Evolutionary conservation across 2,329 filamentous ascomycete genomes (phyloP).

Genomic region (Beauveria varroae): DNA sequence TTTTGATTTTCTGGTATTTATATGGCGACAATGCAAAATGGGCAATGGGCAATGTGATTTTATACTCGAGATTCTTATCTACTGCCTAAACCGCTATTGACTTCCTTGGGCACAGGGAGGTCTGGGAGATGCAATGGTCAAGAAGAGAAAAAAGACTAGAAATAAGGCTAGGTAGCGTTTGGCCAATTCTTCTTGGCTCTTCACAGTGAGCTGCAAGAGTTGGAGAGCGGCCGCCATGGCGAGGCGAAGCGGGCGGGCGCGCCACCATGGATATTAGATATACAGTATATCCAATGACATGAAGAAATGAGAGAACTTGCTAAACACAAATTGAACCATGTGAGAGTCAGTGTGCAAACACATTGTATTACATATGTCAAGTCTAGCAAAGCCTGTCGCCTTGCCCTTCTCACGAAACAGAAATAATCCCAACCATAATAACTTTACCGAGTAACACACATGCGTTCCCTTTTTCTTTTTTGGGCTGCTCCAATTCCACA

Average conservation of each 20-base stretch:
- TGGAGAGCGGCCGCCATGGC: background rate
- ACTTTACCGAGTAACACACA: too few species aligned
- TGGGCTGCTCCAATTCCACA: background rate
- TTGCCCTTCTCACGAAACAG: background rate
- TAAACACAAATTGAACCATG: background rate
- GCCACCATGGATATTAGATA: background rate
- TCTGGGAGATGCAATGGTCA: background rate
- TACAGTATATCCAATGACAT: constrained; percentile 2
- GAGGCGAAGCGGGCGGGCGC: background rate
- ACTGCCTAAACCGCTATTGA: background rate
- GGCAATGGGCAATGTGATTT: constrained; percentile 5
- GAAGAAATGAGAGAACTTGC: background rate
- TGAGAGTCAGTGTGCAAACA: background rate
- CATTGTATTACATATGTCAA: background rate
- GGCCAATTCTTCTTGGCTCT: background rate
- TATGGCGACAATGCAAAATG: constrained; percentile 5
- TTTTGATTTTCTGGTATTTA: constrained; percentile 4
- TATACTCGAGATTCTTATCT: constrained; percentile 7
- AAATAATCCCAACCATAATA: background rate
- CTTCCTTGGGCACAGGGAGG: background rate
- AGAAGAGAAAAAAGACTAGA: background rate
- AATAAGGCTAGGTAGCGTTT: background rate
- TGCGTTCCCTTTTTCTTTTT: background rate
- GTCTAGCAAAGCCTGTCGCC: background rate
- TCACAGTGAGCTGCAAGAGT: background rate